Base-by-base conservation (phyloP, 108 stramenopile species). In the Nitzschia sp. region DNA sequence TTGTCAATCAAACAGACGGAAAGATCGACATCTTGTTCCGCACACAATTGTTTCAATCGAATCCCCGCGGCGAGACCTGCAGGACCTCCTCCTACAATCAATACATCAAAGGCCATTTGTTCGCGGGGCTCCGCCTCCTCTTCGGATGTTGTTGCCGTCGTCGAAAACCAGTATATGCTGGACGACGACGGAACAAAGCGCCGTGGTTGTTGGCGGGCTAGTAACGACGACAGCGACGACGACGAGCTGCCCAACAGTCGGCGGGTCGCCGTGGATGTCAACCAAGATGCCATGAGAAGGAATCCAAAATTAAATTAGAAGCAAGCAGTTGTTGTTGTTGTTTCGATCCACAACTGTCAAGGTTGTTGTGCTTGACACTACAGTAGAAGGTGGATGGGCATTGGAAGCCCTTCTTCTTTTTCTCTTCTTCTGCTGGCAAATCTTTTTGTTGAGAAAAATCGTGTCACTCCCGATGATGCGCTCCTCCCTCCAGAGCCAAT, bases 1-100 rank as follows among this genome's bases (percentile, higher is more conserved):
- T 99, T 99, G 44, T 99, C 98, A 57, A 99, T 77, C 8, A 99
- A 84, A 76, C 97, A 98, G 23, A 99, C 97, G 58, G 85, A 90
- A n/a, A 99, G 47, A 48, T 99, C 99, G 38, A 73, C 73, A 30
- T 82, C 88, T 30, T 84, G 68, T 66, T 92, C 83, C n/a, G 69
- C 33, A 53, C 85, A 93, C n/a, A 99, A 80, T 79, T 99, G 99
- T 77, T 97, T 98, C 55, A 98, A 55, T 16, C 93, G 89, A 63
- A 99, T 99, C 41, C 97, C 82, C 0, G 99, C 90, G 6, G 96
- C 82, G 2, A 99, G 85, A 17, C 99, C 99, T 1, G 98, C 96
- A 25, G 94, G 94, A 15, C 94, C 94, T 22, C 91, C 94, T 4
- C 94, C 94, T 2, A 96, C 91, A 57, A 96, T 87, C 36, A 91